Percentiles rank a stretch among this genome's conserved stretches.
These are phyloP conservation scores for Aspergillus sp. DNA, from an alignment of 2,329 filamentous ascomycete species.

Conservation along the genomic window DNA sequence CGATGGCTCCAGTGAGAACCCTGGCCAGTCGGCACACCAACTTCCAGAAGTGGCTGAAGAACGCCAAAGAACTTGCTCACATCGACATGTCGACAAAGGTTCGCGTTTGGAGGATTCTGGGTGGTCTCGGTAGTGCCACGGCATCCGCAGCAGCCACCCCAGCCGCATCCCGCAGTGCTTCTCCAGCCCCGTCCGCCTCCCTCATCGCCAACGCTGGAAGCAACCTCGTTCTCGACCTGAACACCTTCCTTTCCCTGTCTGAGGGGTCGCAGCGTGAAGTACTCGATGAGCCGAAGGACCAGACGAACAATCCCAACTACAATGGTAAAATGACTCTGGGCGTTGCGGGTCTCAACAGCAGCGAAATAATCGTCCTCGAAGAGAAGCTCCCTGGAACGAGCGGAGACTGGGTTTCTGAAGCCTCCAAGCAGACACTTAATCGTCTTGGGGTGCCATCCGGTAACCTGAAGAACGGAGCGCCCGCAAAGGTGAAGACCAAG, in stretches of 20 bases:
- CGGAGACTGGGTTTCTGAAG: slow-evolving; percentile 59
- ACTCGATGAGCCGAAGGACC: slow-evolving; percentile 64
- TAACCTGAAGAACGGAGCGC: slow-evolving; percentile 33
- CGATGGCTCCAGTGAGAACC: slow-evolving; percentile 64
- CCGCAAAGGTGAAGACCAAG: slow-evolving; percentile 41
- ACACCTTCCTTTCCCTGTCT: slow-evolving; percentile 63
- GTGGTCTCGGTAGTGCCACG: slow-evolving; percentile 47
- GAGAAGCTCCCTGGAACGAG: slow-evolving; percentile 57
- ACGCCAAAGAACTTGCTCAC: slow-evolving; percentile 67
- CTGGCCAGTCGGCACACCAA: slow-evolving; percentile 70
- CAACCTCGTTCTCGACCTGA: slow-evolving; percentile 62
- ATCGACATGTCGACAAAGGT: slow-evolving; percentile 73
- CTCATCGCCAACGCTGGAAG: slow-evolving; percentile 46
- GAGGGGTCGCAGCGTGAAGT: slow-evolving; percentile 65
- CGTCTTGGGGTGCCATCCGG: slow-evolving; percentile 54
- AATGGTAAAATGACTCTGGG: slow-evolving; percentile 72
- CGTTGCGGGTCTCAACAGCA: slow-evolving; percentile 67
- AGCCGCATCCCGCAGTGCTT: slow-evolving; percentile 45
- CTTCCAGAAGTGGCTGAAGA: slow-evolving; percentile 73
- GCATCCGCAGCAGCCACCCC: slow-evolving; percentile 48
- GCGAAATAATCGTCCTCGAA: slow-evolving; percentile 80
- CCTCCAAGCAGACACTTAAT: slow-evolving; percentile 44
- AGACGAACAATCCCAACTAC: slow-evolving; percentile 72
- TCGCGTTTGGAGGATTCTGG: slow-evolving; percentile 68
- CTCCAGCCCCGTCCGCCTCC: slow-evolving; percentile 46